phyloP scores from a whole-genome alignment of 257 asterid genomes.

The Salvia miltiorrhiza region DNA sequence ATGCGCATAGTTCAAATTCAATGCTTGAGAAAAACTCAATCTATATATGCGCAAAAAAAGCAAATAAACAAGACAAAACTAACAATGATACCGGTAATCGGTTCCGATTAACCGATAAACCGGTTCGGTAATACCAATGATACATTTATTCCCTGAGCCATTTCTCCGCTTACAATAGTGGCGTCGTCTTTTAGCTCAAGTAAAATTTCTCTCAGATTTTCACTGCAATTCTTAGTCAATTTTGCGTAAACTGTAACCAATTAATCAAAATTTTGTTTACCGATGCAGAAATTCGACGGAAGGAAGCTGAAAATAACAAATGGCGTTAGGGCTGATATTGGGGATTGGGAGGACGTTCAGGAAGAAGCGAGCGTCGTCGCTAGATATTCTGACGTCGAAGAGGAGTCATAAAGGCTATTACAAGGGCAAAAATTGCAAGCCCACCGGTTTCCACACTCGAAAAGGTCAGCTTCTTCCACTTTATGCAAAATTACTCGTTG shows the following conservation, averaged over 20 bases:
- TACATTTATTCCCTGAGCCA: no score
- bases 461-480: constrained; percentile 50
- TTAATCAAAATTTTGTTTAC: not conserved
- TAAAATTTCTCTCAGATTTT: not conserved
- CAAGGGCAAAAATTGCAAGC: constrained; percentile 91
- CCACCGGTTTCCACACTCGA: constrained; percentile 94
- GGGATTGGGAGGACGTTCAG: constrained; percentile 72
- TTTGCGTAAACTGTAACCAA: not conserved
- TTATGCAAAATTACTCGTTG: no score
- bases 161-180: not conserved
- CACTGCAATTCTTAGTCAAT: not conserved
- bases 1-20: no score
- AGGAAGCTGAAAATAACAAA: constrained; percentile 10
- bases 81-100: no score
- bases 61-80: no score
- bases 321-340: constrained; percentile 71
- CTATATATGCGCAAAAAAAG: no score
- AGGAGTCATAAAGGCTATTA: constrained; percentile 61
- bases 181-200: not conserved
- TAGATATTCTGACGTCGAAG: constrained; percentile 75
- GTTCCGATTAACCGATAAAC: no score
- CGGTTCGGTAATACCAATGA: no score
- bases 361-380: constrained; percentile 74
- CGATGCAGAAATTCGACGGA: not conserved
- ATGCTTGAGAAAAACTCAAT: no score